Evolutionary conservation across 1,284 basidiomycete genomes (phyloP), one percentile per base, ranked within the genome.

Genomic region (Xerocomus tenax): DNA sequence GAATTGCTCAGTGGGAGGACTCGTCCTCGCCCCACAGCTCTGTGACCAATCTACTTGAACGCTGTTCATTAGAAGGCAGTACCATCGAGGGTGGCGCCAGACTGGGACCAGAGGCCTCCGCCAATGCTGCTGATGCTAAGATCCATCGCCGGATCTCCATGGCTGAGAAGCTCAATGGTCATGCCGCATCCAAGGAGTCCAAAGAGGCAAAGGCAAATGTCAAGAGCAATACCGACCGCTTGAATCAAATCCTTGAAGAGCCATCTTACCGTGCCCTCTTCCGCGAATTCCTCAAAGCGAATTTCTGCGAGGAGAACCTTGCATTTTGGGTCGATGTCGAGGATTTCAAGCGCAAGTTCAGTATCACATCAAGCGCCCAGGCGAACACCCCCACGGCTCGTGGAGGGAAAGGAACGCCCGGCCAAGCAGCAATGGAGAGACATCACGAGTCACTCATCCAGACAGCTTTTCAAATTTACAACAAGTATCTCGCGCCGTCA

Each of bases 241-340:
- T 98, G 46, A 82, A 83, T 59, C 91, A 91, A 67, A 95, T 98
- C 57, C 78, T 98, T 21, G 93, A 96, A 58, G 93, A 98, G 59
- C 91, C 94, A 0, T 87, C 87, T 21, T 75, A 96, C 28, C 82
- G 95, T 12, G 80, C 81, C 3, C 73, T 97, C 39, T 98, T 98
- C 78, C 83, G 95, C 52, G 95, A 98, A 57, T 96, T 95, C 73
- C 71, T 98, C 49, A 81, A 91, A 39, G 79, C 82, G 46, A 97
- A 97, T 69, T 97, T 97, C 67, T 98, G 93, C 72, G 95, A 98
- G 66, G 95, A 98, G 76, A 98, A 98, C 65, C 72, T 98, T 58
- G 85, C 86, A 42, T 98, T 97, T 73, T 98, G 93, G 88, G 69
- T 98, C 48, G 96, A 98, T 62, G 95, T 97, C 1, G 82, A 93